These are phyloP conservation scores for Epichloe gansuensis DNA, from an alignment of 2,329 filamentous ascomycete species.

Conservation along the genomic window DNA sequence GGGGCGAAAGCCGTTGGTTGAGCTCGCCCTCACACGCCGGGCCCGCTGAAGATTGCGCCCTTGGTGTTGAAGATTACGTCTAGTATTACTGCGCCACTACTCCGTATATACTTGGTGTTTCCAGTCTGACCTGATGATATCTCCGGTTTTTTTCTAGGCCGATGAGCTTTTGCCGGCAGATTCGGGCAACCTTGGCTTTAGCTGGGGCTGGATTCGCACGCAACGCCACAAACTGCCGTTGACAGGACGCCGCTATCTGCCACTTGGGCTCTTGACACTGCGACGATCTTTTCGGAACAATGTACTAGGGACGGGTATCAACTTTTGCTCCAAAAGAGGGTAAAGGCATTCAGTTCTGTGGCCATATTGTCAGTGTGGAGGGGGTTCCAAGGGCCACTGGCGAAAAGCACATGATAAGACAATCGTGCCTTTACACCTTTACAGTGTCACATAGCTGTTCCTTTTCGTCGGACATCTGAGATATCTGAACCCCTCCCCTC, in stretches of 20 bases:
- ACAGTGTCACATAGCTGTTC: too few species aligned
- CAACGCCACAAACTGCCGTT: background rate
- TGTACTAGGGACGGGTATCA: background rate
- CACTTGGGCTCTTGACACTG: background rate
- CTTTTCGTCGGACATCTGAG: too few species aligned
- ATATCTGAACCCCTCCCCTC: background rate
- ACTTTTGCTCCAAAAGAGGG: background rate
- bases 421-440: too few species aligned
- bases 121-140: too few species aligned
- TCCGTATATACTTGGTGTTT: too few species aligned
- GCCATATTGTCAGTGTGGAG: background rate
- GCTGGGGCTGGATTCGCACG: too few species aligned
- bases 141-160: too few species aligned
- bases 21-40: background rate
- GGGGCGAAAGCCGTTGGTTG: background rate
- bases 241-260: background rate
- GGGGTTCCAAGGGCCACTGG: too few species aligned
- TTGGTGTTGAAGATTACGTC: background rate
- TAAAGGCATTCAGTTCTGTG: background rate
- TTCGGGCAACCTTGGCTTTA: background rate
- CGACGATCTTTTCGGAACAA: background rate
- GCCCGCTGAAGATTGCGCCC: background rate
- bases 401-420: too few species aligned
- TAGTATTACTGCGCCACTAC: too few species aligned
- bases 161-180: background rate